phyloP scores from a whole-genome alignment of 2,329 filamentous ascomycete species.

The Karstenula rhodostoma region DNA sequence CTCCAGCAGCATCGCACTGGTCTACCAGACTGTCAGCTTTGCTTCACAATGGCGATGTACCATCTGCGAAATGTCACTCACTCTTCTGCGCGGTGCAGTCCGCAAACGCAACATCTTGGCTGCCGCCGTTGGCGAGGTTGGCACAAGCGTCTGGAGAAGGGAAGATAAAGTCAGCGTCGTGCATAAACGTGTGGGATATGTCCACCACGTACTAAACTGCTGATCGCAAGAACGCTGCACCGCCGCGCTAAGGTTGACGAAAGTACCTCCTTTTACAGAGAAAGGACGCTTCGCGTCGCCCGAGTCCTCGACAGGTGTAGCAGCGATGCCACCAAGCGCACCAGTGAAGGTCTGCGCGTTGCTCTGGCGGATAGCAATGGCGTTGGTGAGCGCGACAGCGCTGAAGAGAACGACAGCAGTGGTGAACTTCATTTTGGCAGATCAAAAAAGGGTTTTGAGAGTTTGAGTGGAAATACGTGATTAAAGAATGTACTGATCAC shows the following conservation, averaged over 20 bases:
- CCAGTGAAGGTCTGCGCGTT: conserved; percentile 52
- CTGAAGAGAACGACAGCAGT: conserved; percentile 28
- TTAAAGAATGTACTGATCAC: conserved; percentile 17
- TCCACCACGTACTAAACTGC: conserved; percentile 59
- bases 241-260: conserved; percentile 64
- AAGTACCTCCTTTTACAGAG: conserved; percentile 48
- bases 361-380: conserved; percentile 35
- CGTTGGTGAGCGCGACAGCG: conserved; percentile 27
- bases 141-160: conserved; percentile 57
- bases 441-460: neutral
- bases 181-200: neutral
- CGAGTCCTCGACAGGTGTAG: conserved; percentile 60
- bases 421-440: conserved; percentile 37
- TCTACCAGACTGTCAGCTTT: conserved; percentile 9
- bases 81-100: conserved; percentile 66
- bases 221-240: conserved; percentile 69
- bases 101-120: conserved; percentile 51
- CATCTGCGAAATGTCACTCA: conserved; percentile 19
- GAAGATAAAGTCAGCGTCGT: neutral
- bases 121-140: conserved; percentile 63
- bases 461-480: neutral
- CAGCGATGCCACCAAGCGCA: conserved; percentile 61
- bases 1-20: conserved; percentile 19
- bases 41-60: neutral
- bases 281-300: conserved; percentile 58